Evolutionary conservation across 495 filamentous ascomycete species (phyloP), one percentile per base, ranked within the genome.

Genomic region (Penicillium cataractarum): DNA sequence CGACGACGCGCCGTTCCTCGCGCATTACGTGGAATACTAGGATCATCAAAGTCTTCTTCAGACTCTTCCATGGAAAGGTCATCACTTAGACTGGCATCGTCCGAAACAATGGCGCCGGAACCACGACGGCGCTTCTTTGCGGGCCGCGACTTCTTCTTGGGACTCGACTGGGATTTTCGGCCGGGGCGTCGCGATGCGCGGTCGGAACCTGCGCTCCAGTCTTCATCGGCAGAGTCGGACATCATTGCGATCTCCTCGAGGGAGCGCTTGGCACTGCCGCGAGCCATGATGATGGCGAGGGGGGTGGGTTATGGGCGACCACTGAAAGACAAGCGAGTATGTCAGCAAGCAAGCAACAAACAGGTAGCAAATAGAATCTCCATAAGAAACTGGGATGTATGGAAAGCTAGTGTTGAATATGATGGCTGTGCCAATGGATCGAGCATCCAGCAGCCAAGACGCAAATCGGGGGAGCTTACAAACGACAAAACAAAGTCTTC

Each of bases 151-250:
- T 74, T 78, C 69, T 76, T 79, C 53, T 75, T 58, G 17, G 70
- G 52, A 59, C 56, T 81, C 17, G 74, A 67, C 12, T 78, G 77
- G n/a, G 74, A 70, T 65, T 75, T 79, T 22, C 78, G 71, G 13
- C 63, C 68, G 26, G 77, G 57, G 19, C 67, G 67, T 61, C 76
- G 74, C 64, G 69, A 67, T 7, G 63, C 58, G 42, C 69, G 71
- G 52, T 74, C 80, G 55, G 51, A 27, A 4, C 17, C 42, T 13
- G 72, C 85, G 73, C 68, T 80, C 73, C 91, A 96, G 71, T 92
- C 91, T 48, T 89, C 87, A 64, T 97, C 92, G 48, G 92, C 86
- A 0, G 92, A 86, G 67, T 97, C 92, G 48, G 92, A 95, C 70
- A 90, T 90, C 77, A 87, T 92, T 24, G 88, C 91, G 65, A 94